Evolutionary conservation across 179 eudicot genomes (phyloP).

Genomic region (Spergularia azorica): DNA sequence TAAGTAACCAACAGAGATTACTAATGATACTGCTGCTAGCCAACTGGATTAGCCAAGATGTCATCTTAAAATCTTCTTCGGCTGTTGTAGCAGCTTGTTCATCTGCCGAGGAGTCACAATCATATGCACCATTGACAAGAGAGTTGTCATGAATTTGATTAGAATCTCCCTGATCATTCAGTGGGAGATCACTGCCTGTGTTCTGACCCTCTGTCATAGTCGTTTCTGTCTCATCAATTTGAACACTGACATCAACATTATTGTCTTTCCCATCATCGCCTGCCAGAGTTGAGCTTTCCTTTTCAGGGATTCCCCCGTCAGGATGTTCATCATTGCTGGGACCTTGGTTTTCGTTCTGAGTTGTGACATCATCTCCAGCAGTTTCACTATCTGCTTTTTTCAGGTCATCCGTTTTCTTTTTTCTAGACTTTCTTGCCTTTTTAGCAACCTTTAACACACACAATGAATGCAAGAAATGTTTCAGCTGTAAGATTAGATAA

Average conservation of each 20-base stretch:
- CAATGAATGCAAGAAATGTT: not conserved
- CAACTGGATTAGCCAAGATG: constrained; percentile 71
- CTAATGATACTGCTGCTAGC: constrained; percentile 58
- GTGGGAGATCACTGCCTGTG: constrained; percentile 15
- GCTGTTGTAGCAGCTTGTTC: constrained; percentile 55
- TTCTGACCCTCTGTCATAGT: constrained; percentile 33
- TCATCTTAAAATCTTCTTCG: constrained; percentile 87
- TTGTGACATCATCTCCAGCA: constrained; percentile 38
- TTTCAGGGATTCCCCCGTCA: constrained; percentile 24
- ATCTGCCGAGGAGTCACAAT: constrained; percentile 71
- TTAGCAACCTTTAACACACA: constrained; percentile 62
- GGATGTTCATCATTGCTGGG: constrained; percentile 25
- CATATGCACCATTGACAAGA: constrained; percentile 39
- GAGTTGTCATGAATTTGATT: constrained; percentile 35
- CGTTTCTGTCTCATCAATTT: constrained; percentile 34
- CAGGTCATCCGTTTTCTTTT: constrained; percentile 45
- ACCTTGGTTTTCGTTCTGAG: constrained; percentile 34
- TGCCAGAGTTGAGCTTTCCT: constrained; percentile 22
- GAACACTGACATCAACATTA: constrained; percentile 25
- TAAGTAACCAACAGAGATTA: constrained; percentile 88
- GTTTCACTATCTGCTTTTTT: constrained; percentile 39
- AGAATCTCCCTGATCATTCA: constrained; percentile 33
- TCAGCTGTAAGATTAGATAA: constrained; percentile 1
- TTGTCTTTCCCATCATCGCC: constrained; percentile 34
- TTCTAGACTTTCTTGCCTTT: constrained; percentile 66